Evolutionary conservation across 2,329 filamentous ascomycete species (phyloP), one percentile per base, ranked within the genome.

Genomic region (Grosmannia penicillata): DNA sequence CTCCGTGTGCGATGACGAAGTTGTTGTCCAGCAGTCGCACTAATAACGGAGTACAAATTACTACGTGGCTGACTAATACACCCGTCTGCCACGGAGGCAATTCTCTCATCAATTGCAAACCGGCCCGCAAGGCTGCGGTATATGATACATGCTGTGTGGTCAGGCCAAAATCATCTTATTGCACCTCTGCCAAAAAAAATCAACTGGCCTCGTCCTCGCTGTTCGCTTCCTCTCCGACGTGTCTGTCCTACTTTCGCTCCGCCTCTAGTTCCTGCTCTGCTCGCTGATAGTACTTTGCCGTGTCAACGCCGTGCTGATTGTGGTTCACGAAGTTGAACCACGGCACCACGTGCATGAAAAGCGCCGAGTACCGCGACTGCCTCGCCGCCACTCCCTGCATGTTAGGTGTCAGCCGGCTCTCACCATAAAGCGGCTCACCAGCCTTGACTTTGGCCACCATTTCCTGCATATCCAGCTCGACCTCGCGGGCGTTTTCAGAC

Each of bases 291-390:
- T 98, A 98, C 67, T 98, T 98, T 47, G 89, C 86, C 24, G 91
- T 98, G 58, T 98, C 91, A 42, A 98, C 83, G 50, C 91, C 91
- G 58, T 98, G 91, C 72, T 93, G 66, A 56, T 75, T 78, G 63
- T 98, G 91, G 63, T 98, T 96, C 54, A 94, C 89, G 63, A 98
- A 82, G 68, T 98, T 98, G 65, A 94, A 89, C 91, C 87, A 96
- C 28, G 89, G 87, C 40, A 98, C 65, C 39, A 89, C 75, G 55
- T 86, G 81, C 48, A 83, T 65, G 60, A 89, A 91, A 24, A 91
- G 68, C 29, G 82, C 81, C 27, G 83, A 79, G 68, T 94, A 96
- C 55, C 91, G 73, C 53, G 86, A 94, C 66, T 98, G 93, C 51
- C 91, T 72, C 43, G 84, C 77, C 37, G 91, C 87, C 28, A 95